These are phyloP conservation scores for Spencermartinsiella ligniputridi DNA, from an alignment of 1,139 yeast species.

Conservation along the genomic window DNA sequence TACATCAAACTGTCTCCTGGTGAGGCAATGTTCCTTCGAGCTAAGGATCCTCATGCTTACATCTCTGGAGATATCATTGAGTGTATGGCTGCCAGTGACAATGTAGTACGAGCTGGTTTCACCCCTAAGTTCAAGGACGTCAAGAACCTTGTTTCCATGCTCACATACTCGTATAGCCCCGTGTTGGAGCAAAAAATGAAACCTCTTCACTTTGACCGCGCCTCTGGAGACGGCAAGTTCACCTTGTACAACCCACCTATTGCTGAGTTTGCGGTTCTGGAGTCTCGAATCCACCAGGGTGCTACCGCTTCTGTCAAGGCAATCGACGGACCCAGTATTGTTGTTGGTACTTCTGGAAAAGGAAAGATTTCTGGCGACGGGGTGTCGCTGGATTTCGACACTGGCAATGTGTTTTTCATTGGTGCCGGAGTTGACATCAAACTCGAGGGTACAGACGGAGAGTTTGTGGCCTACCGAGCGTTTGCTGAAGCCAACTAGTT, in stretches of 20 bases:
- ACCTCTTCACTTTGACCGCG: conserved; percentile 55
- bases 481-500: conserved; percentile 37
- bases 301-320: conserved; percentile 49
- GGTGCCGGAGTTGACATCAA: conserved; percentile 71
- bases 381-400: conserved; percentile 38
- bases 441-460: conserved; percentile 48
- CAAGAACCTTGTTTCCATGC: conserved; percentile 78
- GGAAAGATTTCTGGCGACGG: conserved; percentile 55
- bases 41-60: conserved; percentile 97
- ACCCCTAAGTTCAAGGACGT: conserved; percentile 98
- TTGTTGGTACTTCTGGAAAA: conserved; percentile 75
- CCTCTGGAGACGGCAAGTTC: conserved; percentile 47
- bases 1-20: conserved; percentile 83
- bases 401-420: conserved; percentile 80
- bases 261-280: conserved; percentile 89
- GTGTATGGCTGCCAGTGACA: conserved; percentile 99
- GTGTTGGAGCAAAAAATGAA: conserved; percentile 92
- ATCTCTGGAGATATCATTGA: conserved; percentile 95
- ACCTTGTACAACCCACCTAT: conserved; percentile 91
- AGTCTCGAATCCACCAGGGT: conserved; percentile 53
- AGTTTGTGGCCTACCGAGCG: conserved; percentile 80
- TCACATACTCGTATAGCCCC: conserved; percentile 83
- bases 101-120: conserved; percentile 97
- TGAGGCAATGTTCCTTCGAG: conserved; percentile 94
- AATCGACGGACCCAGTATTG: conserved; percentile 81